phyloP scores from a whole-genome alignment of 2,329 filamentous ascomycete species.

The Phialophora verrucosa region DNA sequence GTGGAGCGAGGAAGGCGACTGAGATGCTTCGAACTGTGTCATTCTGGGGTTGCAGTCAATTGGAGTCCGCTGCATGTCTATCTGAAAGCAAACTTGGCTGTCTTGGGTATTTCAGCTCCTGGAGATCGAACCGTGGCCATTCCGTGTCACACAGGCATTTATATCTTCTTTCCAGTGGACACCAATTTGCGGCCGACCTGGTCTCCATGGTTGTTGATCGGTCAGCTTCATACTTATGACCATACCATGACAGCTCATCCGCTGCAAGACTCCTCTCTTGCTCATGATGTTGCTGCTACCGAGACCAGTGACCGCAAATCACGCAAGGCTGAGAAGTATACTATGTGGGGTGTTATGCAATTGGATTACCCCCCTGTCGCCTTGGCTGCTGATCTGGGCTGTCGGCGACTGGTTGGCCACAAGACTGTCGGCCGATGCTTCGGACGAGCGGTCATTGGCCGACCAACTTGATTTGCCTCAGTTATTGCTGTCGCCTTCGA shows the following conservation, averaged over 20 bases:
- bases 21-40: background rate
- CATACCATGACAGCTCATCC: background rate
- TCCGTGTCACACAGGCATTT: too few relatives aligned
- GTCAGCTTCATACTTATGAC: background rate
- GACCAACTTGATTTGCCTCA: background rate
- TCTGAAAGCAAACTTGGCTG: too few relatives aligned
- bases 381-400: background rate
- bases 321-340: background rate
- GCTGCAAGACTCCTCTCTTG: background rate
- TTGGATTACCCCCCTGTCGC: slow-evolving; percentile 17
- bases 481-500: background rate
- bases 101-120: too few relatives aligned
- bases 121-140: too few relatives aligned
- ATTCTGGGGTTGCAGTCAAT: background rate
- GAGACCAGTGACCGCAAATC: background rate
- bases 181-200: background rate
- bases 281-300: background rate
- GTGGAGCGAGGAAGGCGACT: slow-evolving; percentile 11
- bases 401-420: background rate
- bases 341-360: background rate
- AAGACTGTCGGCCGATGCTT: slow-evolving; percentile 2
- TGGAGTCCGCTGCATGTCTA: too few relatives aligned
- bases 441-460: slow-evolving; percentile 5
- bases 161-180: too few relatives aligned
- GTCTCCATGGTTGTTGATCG: background rate